Evolutionary conservation across 352 stramenopile genomes (phyloP).

Genomic region (Pythium rishiriense): DNA sequence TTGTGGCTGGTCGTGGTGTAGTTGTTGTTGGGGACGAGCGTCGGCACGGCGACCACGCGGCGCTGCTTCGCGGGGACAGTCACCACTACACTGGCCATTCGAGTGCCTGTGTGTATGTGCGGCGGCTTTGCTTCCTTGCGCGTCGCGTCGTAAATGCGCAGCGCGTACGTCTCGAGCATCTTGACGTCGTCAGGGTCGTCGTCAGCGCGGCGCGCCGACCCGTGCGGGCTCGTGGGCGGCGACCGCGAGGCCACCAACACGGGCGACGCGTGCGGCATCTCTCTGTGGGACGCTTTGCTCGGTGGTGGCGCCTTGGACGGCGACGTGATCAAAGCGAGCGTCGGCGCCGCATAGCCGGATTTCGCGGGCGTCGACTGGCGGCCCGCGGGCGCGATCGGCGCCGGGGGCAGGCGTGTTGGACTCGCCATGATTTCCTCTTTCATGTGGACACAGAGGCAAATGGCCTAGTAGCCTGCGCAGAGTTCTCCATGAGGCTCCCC

Average conservation of each 20-base stretch:
- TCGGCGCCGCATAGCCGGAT: not conserved
- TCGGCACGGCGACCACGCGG: slow-evolving; percentile 13
- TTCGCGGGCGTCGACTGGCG: slow-evolving; percentile 13
- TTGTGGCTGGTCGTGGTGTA: slow-evolving; percentile 7
- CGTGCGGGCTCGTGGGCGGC: slow-evolving; percentile 12
- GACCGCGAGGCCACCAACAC: slow-evolving; percentile 15
- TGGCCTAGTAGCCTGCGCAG: not conserved
- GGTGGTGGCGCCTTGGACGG: not conserved
- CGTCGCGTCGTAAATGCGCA: slow-evolving; percentile 10
- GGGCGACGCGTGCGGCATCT: slow-evolving; percentile 17
- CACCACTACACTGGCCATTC: not conserved
- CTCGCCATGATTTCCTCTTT: slow-evolving; percentile 13
- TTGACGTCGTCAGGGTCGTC: not conserved
- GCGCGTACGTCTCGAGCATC: slow-evolving; percentile 16
- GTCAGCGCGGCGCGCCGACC: not conserved
- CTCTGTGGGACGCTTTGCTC: not conserved
- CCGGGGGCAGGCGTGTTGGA: slow-evolving; percentile 16
- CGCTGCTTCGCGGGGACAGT: not conserved
- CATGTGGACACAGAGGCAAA: not conserved
- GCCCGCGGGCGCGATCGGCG: not conserved
- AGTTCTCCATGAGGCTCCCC: not conserved
- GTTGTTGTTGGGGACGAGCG: slow-evolving; percentile 1
- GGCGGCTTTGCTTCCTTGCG: not conserved
- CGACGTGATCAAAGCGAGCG: not conserved
- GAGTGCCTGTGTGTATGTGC: not conserved